Evolutionary conservation across 495 filamentous ascomycete species (phyloP).

Genomic region (Daldinia decipiens): DNA sequence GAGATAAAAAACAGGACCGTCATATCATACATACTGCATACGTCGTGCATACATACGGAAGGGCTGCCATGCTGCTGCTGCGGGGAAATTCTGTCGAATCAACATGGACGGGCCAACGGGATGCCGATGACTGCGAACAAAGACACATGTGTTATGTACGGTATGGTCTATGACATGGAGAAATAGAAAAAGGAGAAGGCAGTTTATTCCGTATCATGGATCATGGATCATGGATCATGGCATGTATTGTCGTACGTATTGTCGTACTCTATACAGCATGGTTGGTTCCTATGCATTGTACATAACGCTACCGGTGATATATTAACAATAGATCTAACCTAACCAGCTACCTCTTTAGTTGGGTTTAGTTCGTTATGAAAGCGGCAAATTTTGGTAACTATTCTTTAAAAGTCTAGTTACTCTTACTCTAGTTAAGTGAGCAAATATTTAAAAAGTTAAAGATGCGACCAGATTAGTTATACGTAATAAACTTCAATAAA

Average conservation of each 20-base stretch:
- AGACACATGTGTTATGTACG: conserved; percentile 28
- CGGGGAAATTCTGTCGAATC: conserved; percentile 45
- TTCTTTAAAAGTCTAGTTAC: background rate
- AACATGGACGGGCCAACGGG: conserved; percentile 33
- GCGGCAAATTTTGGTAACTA: background rate
- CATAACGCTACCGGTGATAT: too few species aligned
- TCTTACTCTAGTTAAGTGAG: conserved; percentile 3
- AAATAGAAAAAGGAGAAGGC: conserved; percentile 4
- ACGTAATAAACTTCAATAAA: conserved; percentile 10
- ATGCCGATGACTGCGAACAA: conserved; percentile 23
- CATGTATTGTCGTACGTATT: too few species aligned
- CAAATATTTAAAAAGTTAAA: conserved; percentile 8
- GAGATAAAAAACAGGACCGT: background rate
- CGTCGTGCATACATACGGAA: conserved; percentile 31
- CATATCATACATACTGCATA: conserved; percentile 34
- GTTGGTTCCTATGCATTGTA: too few species aligned
- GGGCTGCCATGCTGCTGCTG: conserved; percentile 39
- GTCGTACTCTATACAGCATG: too few species aligned
- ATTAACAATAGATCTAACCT: background rate
- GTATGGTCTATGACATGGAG: conserved; percentile 17
- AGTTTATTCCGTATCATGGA: background rate
- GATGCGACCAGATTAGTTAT: background rate
- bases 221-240: too few species aligned
- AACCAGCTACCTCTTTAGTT: conserved; percentile 1
- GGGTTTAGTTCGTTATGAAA: conserved; percentile 4